These are phyloP conservation scores for Microdochium bolleyi DNA, from an alignment of 2,329 filamentous ascomycete species.

Conservation along the genomic window DNA sequence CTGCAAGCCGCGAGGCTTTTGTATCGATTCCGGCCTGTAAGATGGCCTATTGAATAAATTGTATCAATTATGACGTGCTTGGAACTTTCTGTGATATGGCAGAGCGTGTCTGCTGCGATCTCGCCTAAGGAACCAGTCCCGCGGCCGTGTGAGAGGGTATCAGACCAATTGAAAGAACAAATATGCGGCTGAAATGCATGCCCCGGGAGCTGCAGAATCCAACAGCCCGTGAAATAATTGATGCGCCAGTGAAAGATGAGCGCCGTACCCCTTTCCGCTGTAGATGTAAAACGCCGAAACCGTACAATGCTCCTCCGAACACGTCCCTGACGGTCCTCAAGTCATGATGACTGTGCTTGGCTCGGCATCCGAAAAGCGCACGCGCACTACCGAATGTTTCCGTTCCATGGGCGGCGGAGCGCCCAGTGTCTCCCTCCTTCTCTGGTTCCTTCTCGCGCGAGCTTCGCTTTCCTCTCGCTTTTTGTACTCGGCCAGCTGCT, in stretches of 20 bases:
- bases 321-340: slow-evolving; percentile 4
- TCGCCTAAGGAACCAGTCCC: neutral
- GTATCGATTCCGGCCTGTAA: too few relatives aligned
- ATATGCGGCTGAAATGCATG: neutral
- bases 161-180: neutral
- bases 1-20: neutral
- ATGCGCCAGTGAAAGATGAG: neutral
- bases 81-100: neutral
- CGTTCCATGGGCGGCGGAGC: slow-evolving; percentile 14
- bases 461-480: slow-evolving; percentile 55
- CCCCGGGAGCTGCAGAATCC: neutral
- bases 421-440: slow-evolving; percentile 29
- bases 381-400: slow-evolving; percentile 17
- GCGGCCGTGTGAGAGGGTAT: neutral
- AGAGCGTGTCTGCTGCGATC: neutral
- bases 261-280: neutral
- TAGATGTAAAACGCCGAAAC: neutral
- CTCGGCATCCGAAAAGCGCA: slow-evolving; percentile 21
- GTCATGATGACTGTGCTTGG: slow-evolving; percentile 18
- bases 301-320: neutral
- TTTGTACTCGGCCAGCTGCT: slow-evolving; percentile 55
- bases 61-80: neutral
- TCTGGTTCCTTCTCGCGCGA: slow-evolving; percentile 44
- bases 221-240: neutral
- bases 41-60: neutral